Conservation (phyloP, 495 filamentous ascomycete genomes). For the Hyaloscypha hepaticicola region DNA sequence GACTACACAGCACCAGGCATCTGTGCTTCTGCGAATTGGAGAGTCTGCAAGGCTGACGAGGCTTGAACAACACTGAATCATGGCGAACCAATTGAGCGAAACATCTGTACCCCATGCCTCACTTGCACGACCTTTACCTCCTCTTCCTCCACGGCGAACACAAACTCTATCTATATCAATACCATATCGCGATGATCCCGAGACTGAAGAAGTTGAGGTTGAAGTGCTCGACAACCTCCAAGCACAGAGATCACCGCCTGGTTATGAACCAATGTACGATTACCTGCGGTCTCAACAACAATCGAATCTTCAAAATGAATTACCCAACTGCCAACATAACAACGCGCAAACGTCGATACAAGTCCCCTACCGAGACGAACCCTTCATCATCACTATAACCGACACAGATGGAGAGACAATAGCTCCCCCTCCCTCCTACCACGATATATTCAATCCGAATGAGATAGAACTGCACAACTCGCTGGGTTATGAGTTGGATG, state of each 20-base stretch:
- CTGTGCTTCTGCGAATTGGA: background rate
- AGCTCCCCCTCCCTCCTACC: slow-evolving; percentile 24
- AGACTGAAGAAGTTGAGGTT: background rate
- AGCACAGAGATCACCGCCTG: slow-evolving; percentile 10
- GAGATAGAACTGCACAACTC: slow-evolving; percentile 18
- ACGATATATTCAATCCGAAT: slow-evolving; percentile 16
- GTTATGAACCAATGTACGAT: slow-evolving; percentile 31
- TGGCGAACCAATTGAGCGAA: slow-evolving; percentile 18
- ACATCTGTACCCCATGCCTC: slow-evolving; percentile 17
- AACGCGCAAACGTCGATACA: background rate
- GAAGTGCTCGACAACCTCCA: background rate
- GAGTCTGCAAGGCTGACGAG: slow-evolving; percentile 14
- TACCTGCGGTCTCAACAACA: slow-evolving; percentile 25
- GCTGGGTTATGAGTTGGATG: slow-evolving; percentile 16
- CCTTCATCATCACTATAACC: slow-evolving; percentile 22
- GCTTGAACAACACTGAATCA: slow-evolving; percentile 7
- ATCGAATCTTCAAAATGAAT: background rate
- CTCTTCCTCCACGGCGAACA: slow-evolving; percentile 13
- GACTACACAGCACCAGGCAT: background rate
- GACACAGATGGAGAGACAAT: background rate
- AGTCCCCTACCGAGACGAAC: slow-evolving; percentile 26
- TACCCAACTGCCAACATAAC: background rate
- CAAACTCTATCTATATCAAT: background rate
- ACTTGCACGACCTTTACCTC: slow-evolving; percentile 21
- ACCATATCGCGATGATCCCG: slow-evolving; percentile 27